Evolutionary conservation across 1,284 basidiomycete species (phyloP), one percentile per base, ranked within the genome.

Genomic region (Golubevia sp.): DNA sequence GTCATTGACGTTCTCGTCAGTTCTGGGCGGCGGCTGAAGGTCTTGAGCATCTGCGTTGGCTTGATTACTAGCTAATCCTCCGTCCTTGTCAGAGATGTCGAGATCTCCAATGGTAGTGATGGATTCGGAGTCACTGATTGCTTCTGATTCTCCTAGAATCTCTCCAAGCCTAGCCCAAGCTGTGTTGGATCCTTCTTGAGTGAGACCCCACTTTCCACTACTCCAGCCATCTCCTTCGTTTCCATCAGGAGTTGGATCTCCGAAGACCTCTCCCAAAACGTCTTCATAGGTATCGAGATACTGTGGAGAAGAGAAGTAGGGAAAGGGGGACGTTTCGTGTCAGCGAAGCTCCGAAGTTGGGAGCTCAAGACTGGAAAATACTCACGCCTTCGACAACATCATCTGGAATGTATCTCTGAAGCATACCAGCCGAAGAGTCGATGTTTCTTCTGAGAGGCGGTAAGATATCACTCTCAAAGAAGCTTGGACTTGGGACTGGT

Each of bases 221-320:
- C 61, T 67, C 76, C 78, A 71, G 26, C 73, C 70, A 13, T 62
- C 61, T 34, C 59, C 52, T 26, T 56, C 44, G 20, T 52, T 55
- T 30, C 60, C 54, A 57, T 49, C n/a, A 54, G 53, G 24, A 55
- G 24, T 21, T 66, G 51, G 6, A 69, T 65, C 6, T 62, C 58
- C 27, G 64, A 87, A 86, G n/a, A 87, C 85, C 60, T 87, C 86
- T 8, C 82, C 84, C 2, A 87, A 77, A 18, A 87, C 84, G 63
- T 87, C 86, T 63, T 87, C 87, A 73, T 87, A 87, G 70, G 87
- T 86, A 73, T 86, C 86, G 62, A 87, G 74, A 82, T 86, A 87
- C 49, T 58, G 38, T 7, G 38, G 6, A n/a, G 57, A 26, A 30
- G 23, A 11, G 13, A 21, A 2, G 24, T 1, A 20, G n/a, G 15